These are phyloP conservation scores for Citrus reticulata DNA, from an alignment of 345 rosid genomes.

Conservation along the genomic window DNA sequence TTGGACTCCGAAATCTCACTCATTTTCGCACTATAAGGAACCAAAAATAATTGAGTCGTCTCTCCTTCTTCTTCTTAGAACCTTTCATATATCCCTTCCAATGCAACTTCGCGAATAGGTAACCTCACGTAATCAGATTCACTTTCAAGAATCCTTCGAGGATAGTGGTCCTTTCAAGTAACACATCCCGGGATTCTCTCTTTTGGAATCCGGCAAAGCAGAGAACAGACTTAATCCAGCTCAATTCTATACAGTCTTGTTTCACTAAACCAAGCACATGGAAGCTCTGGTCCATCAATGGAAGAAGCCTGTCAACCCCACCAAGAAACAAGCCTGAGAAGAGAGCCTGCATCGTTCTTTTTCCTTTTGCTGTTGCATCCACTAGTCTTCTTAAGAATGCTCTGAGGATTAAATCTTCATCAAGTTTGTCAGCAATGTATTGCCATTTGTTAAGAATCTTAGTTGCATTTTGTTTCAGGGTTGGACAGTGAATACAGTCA, in stretches of 20 bases:
- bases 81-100: slow-evolving; percentile 50
- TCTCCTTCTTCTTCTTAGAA: slow-evolving; percentile 32
- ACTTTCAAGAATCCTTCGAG: slow-evolving; percentile 54
- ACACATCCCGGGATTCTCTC: slow-evolving; percentile 31
- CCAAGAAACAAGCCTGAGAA: slow-evolving; percentile 16
- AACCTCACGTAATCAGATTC: slow-evolving; percentile 51
- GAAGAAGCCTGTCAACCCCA: slow-evolving; percentile 9
- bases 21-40: slow-evolving; percentile 25
- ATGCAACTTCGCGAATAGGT: slow-evolving; percentile 26
- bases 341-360: slow-evolving; percentile 1
- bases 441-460: slow-evolving; percentile 24
- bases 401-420: slow-evolving; percentile 26
- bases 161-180: slow-evolving; percentile 50
- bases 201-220: slow-evolving; percentile 48
- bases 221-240: slow-evolving; percentile 57
- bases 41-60: slow-evolving; percentile 37
- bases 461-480: slow-evolving; percentile 21
- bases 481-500: slow-evolving; percentile 26
- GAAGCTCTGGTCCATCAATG: slow-evolving; percentile 17
- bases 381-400: background rate
- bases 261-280: slow-evolving; percentile 34
- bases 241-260: slow-evolving; percentile 41
- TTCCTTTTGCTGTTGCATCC: background rate
- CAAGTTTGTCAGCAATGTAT: slow-evolving; percentile 15
- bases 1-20: too few species aligned